These are phyloP conservation scores for Thalassia testudinum DNA, from an alignment of 116 monocot genomes.

Conservation along the genomic window DNA sequence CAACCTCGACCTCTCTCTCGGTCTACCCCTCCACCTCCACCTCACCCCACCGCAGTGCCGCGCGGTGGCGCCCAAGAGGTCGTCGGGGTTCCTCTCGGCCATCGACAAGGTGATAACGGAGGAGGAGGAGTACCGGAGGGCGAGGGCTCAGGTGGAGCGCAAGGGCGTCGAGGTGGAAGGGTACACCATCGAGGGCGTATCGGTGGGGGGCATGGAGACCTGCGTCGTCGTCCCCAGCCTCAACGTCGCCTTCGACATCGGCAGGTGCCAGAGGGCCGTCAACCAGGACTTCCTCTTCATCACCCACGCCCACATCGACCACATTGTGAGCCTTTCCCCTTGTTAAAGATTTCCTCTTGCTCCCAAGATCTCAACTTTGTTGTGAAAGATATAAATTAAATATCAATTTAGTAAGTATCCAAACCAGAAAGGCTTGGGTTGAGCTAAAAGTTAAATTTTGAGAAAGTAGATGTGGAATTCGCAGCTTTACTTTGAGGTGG, in stretches of 20 bases:
- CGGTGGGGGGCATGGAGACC: constrained; percentile 86
- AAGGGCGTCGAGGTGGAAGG: constrained; percentile 82
- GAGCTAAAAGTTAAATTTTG: too few relatives aligned
- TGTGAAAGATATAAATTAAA: too few relatives aligned
- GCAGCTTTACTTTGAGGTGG: too few relatives aligned
- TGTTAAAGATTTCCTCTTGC: neutral
- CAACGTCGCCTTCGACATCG: constrained; percentile 85
- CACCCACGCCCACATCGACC: constrained; percentile 90
- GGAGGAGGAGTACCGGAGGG: constrained; percentile 69
- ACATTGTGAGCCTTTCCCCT: constrained; percentile 47
- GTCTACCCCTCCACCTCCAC: constrained; percentile 20
- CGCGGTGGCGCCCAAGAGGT: constrained; percentile 14
- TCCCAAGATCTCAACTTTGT: neutral
- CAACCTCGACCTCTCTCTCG: neutral
- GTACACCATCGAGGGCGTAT: constrained; percentile 63
- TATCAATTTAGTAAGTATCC: too few relatives aligned
- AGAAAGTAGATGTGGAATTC: too few relatives aligned
- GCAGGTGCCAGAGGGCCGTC: constrained; percentile 74
- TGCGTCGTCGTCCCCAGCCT: constrained; percentile 68
- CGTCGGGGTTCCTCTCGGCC: constrained; percentile 22
- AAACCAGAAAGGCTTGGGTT: too few relatives aligned
- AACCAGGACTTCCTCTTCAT: constrained; percentile 87
- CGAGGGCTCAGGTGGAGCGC: constrained; percentile 66
- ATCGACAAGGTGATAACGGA: constrained; percentile 21
- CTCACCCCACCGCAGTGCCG: neutral